These are phyloP conservation scores for Verbena officinalis DNA, from an alignment of 257 asterid genomes.

Conservation along the genomic window DNA sequence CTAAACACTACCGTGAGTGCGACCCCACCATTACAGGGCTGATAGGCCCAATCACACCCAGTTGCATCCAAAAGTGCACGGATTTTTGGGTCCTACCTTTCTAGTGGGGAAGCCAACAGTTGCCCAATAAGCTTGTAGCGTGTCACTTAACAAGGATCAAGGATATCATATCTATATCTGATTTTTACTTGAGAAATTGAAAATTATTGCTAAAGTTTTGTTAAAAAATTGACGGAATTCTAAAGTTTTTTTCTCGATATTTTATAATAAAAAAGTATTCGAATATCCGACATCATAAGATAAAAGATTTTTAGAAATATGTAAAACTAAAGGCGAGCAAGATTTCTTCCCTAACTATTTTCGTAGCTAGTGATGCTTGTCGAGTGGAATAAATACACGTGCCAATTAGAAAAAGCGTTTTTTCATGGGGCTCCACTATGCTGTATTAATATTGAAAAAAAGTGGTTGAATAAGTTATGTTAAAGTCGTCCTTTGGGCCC, in stretches of 20 bases:
- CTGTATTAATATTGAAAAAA: slow-evolving; percentile 22
- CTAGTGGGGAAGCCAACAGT: neutral
- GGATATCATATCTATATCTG: no score
- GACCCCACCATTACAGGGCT: slow-evolving; percentile 18
- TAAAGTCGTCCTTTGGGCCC: slow-evolving; percentile 34
- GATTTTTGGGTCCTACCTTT: slow-evolving; percentile 14
- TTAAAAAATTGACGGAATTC: no score
- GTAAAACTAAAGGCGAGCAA: no score
- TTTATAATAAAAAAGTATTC: no score
- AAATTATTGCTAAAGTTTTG: no score
- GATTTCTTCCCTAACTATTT: neutral
- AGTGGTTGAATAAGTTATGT: slow-evolving; percentile 31
- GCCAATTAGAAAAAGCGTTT: slow-evolving; percentile 21
- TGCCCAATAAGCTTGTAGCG: slow-evolving; percentile 15
- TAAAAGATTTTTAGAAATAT: no score
- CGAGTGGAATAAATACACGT: slow-evolving; percentile 29
- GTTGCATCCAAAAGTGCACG: slow-evolving; percentile 14
- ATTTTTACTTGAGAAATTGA: no score
- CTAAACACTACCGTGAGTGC: slow-evolving; percentile 21
- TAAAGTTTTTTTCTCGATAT: no score
- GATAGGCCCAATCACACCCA: slow-evolving; percentile 9
- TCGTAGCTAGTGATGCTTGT: neutral
- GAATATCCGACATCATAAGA: no score
- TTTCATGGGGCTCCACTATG: slow-evolving; percentile 25
- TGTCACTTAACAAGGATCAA: neutral